These are phyloP conservation scores for Hondaea fermentalgiana DNA, from an alignment of 108 stramenopile species.

Conservation along the genomic window DNA sequence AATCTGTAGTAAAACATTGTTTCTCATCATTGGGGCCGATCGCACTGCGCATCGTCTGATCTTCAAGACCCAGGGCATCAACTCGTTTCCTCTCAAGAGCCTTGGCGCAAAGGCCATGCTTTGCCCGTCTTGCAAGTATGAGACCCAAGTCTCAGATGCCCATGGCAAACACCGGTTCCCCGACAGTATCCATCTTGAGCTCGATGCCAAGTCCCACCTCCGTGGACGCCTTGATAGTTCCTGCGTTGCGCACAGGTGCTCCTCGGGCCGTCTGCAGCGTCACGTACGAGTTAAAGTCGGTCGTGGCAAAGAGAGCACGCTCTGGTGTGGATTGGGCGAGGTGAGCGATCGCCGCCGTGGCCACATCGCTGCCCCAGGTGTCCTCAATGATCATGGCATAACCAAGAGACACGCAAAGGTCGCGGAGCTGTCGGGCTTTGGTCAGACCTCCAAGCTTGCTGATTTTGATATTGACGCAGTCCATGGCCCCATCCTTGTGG, in stretches of 20 bases:
- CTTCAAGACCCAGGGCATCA: too few relatives aligned
- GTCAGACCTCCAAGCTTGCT: conserved; percentile 20
- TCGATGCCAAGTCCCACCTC: background rate
- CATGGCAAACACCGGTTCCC: background rate
- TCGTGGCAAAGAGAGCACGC: background rate
- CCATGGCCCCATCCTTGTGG: conserved; percentile 8
- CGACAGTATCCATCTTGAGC: conserved; percentile 11
- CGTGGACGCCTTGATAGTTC: background rate
- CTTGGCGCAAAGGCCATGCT: background rate
- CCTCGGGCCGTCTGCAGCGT: background rate
- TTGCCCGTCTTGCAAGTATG: background rate
- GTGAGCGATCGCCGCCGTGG: conserved; percentile 20
- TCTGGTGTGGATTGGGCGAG: conserved; percentile 20
- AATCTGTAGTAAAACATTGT: too few relatives aligned
- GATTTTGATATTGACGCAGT: conserved; percentile 22
- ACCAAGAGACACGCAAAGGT: background rate
- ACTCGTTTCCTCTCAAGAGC: background rate
- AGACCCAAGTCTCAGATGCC: background rate
- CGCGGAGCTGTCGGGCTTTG: conserved; percentile 11
- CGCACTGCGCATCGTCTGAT: too few relatives aligned
- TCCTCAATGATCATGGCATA: conserved; percentile 19
- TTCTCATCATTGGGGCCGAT: too few relatives aligned
- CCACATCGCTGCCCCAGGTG: conserved; percentile 21
- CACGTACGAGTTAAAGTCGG: conserved; percentile 24
- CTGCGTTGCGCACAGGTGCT: background rate